A percentile compares a stretch with the other conserved stretches of the same genome.
These are phyloP conservation scores for Hibiscus syriacus DNA, from an alignment of 345 rosid genomes.

Conservation along the genomic window DNA sequence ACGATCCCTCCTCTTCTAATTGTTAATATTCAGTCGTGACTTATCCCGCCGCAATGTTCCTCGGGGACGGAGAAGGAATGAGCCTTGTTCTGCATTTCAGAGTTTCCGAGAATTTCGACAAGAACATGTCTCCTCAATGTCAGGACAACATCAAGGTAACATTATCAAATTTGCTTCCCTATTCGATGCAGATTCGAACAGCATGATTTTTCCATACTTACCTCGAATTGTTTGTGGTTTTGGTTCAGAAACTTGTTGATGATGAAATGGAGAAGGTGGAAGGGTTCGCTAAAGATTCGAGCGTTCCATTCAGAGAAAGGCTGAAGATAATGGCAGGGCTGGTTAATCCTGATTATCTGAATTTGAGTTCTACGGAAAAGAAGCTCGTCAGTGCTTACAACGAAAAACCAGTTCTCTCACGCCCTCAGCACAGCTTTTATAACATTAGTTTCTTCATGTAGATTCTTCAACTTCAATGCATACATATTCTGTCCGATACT, in stretches of 20 bases:
- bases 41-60: constrained; percentile 90
- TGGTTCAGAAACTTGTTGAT: constrained; percentile 57
- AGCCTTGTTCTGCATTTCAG: constrained; percentile 83
- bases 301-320: constrained; percentile 77
- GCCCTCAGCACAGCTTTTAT: constrained; percentile 86
- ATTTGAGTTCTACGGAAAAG: constrained; percentile 67
- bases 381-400: constrained; percentile 77
- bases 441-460: no score
- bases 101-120: constrained; percentile 53
- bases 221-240: not conserved
- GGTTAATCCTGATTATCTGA: constrained; percentile 77
- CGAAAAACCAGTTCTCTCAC: no score
- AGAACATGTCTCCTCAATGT: constrained; percentile 48
- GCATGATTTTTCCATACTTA: no score
- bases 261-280: constrained; percentile 83
- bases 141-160: constrained; percentile 70
- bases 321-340: constrained; percentile 81
- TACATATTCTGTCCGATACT: no score
- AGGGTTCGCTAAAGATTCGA: constrained; percentile 76
- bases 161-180: not conserved
- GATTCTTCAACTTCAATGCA: no score
- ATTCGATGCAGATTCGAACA: no score
- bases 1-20: constrained; percentile 68
- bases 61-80: constrained; percentile 94
- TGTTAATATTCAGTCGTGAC: constrained; percentile 87